A percentile compares a stretch with the other conserved stretches of the same genome.
phyloP scores from a whole-genome alignment of 148 eudicot genomes.

The Fallopia convolvulus region DNA sequence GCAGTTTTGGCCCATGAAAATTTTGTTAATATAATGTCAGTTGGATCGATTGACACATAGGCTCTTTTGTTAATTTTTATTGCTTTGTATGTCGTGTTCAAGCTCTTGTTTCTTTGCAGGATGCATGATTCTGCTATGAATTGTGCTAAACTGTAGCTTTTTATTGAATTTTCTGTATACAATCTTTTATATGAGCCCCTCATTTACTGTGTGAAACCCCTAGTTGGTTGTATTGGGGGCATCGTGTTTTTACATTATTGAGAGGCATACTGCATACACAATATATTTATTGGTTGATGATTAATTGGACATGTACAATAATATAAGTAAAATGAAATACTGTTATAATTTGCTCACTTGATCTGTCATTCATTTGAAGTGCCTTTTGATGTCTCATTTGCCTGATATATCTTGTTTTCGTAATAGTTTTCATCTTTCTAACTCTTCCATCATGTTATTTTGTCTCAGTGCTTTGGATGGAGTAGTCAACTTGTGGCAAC shows the following conservation, averaged over 20 bases:
- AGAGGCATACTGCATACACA: background rate
- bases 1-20: background rate
- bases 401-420: background rate
- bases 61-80: background rate
- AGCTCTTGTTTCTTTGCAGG: background rate
- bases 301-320: background rate
- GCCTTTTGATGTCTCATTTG: background rate
- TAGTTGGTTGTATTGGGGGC: background rate
- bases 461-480: conserved; percentile 88
- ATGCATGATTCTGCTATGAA: background rate
- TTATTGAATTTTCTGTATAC: background rate
- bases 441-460: conserved; percentile 1
- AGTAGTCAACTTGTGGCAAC: conserved; percentile 78
- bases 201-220: background rate
- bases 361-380: background rate
- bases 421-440: background rate
- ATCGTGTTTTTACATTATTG: background rate
- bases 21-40: background rate
- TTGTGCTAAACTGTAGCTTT: background rate
- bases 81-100: background rate
- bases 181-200: background rate
- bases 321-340: background rate
- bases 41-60: background rate
- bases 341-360: background rate
- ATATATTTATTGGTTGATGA: background rate